Evolutionary conservation across 2,329 filamentous ascomycete genomes (phyloP).

Genomic region (Fusarium pseudoanthophilum): DNA sequence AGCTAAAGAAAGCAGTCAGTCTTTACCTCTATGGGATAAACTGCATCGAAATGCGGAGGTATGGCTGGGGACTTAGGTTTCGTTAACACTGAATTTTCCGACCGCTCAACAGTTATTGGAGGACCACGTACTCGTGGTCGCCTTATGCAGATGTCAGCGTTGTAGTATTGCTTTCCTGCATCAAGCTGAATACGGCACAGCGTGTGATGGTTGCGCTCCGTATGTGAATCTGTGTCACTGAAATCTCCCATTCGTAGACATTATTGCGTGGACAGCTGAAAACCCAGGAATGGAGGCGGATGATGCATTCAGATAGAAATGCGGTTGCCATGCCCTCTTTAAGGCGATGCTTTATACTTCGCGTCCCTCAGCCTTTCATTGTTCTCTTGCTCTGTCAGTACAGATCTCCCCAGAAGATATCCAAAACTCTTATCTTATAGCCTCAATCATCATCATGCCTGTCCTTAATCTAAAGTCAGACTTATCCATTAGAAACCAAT

Average conservation of each 20-base stretch:
- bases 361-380: accelerated
- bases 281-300: not conserved
- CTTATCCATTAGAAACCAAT: conserved; percentile 8
- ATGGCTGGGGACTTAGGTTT: not conserved
- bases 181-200: not conserved
- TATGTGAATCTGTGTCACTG: not conserved
- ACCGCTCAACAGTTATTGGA: not conserved
- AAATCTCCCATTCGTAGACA: not conserved
- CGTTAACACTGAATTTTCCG: not conserved
- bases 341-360: not conserved
- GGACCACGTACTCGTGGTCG: not conserved
- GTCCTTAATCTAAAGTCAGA: not conserved
- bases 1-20: not conserved
- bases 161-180: not conserved
- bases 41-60: not conserved
- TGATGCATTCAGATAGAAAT: not conserved
- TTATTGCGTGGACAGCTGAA: not conserved
- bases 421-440: too few relatives aligned
- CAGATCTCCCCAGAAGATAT: accelerated
- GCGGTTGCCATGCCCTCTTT: accelerated
- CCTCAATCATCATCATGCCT: not conserved
- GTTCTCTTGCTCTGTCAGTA: accelerated
- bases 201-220: not conserved
- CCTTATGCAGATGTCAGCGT: not conserved
- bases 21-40: not conserved